Conservation (phyloP, 164 flowering plant species). For the Nelumbo lutea region DNA sequence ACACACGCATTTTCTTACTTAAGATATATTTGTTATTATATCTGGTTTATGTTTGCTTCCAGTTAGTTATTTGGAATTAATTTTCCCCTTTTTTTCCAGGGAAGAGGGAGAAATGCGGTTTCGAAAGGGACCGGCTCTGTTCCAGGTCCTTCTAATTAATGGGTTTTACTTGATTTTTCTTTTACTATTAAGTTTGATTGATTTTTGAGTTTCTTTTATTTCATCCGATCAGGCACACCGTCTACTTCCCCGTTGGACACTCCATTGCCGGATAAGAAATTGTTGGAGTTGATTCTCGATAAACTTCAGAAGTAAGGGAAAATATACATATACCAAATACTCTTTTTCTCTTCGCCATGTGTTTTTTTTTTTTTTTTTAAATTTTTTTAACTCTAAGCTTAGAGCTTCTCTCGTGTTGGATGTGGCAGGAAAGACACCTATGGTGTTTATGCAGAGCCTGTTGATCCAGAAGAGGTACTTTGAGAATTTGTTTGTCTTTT, state of each 20-base stretch:
- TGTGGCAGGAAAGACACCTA: constrained; percentile 87
- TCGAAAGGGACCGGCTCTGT: constrained; percentile 26
- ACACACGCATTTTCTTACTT: constrained; percentile 5
- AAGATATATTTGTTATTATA: constrained; percentile 14
- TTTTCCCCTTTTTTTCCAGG: constrained; percentile 27
- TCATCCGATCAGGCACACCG: constrained; percentile 40
- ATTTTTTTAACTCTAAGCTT: neutral
- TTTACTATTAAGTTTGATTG: neutral
- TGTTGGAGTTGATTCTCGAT: constrained; percentile 77
- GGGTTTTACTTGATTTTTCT: constrained; percentile 6
- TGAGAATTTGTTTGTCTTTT: neutral
- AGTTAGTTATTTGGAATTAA: neutral
- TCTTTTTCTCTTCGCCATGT: neutral
- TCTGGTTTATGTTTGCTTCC: neutral
- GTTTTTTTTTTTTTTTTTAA: neutral
- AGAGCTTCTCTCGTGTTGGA: constrained; percentile 6
- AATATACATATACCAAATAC: neutral
- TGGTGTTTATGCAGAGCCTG: constrained; percentile 94
- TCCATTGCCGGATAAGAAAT: constrained; percentile 70
- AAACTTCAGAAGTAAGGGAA: constrained; percentile 79
- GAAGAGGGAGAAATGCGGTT: constrained; percentile 22
- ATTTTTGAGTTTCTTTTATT: neutral
- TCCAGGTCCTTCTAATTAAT: constrained; percentile 35
- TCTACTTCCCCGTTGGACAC: constrained; percentile 18
- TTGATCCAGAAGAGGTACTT: constrained; percentile 94